Evolutionary conservation across 768 basidiomycete species (phyloP).

Genomic region (Lactarius sp.): DNA sequence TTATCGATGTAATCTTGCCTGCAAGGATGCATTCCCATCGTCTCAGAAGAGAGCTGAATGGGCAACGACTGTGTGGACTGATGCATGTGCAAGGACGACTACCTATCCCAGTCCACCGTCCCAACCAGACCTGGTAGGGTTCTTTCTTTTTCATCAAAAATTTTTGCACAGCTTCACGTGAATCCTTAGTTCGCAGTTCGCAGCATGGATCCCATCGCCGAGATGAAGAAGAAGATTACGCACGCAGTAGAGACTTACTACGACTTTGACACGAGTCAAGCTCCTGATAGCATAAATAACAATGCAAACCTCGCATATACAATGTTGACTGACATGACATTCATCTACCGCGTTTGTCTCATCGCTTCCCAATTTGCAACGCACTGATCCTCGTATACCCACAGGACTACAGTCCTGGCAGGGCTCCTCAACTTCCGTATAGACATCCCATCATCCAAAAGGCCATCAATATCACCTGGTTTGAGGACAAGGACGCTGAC

Average conservation of each 20-base stretch:
- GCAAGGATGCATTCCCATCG: too few relatives aligned
- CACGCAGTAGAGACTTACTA: not conserved
- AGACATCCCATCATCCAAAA: constrained; percentile 12
- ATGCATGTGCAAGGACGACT: too few relatives aligned
- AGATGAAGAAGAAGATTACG: not conserved
- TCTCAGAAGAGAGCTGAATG: too few relatives aligned
- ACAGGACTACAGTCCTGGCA: not conserved
- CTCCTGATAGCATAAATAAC: not conserved
- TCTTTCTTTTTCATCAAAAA: not conserved
- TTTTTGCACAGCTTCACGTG: not conserved
- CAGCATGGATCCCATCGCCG: not conserved
- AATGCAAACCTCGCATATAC: not conserved
- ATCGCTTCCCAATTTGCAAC: not conserved
- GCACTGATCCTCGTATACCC: not conserved
- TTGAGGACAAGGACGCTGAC: not conserved
- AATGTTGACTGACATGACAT: not conserved
- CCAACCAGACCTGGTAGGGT: too few relatives aligned
- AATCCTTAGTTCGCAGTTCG: not conserved
- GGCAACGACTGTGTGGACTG: too few relatives aligned
- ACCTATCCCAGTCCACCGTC: too few relatives aligned
- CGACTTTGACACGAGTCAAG: constrained; percentile 11
- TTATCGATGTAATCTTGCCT: too few relatives aligned
- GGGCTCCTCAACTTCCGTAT: not conserved
- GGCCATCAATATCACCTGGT: constrained; percentile 12
- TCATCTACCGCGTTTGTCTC: constrained; percentile 11